Evolutionary conservation across 495 filamentous ascomycete species (phyloP).

Genomic region (Lasiosphaeriaceae sp.): DNA sequence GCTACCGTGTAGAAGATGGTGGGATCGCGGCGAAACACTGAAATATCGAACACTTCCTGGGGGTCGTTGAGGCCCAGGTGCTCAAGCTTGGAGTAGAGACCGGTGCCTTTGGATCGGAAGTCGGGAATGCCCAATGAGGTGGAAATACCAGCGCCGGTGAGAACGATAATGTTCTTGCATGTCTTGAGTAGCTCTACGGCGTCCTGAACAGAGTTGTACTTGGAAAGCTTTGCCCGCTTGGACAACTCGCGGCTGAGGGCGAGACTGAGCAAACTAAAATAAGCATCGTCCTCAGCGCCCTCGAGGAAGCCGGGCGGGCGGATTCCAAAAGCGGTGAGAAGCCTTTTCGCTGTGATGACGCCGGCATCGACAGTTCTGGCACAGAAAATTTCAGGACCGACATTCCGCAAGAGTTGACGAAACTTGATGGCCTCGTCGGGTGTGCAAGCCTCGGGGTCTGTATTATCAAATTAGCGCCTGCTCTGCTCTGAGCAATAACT

Average conservation of each 20-base stretch:
- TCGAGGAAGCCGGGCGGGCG: slow-evolving; percentile 72
- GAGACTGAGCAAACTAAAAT: slow-evolving; percentile 67
- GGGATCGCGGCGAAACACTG: slow-evolving; percentile 80
- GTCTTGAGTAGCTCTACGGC: slow-evolving; percentile 71
- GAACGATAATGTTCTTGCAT: slow-evolving; percentile 80
- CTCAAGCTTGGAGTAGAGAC: slow-evolving; percentile 80
- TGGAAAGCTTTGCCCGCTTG: slow-evolving; percentile 71
- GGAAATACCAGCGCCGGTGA: slow-evolving; percentile 92
- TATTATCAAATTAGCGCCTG: slow-evolving; percentile 1
- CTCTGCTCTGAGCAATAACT: not conserved
- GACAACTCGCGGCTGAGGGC: slow-evolving; percentile 79
- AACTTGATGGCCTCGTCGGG: slow-evolving; percentile 66
- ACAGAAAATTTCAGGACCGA: slow-evolving; percentile 75
- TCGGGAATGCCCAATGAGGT: slow-evolving; percentile 88
- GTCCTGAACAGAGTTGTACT: slow-evolving; percentile 86
- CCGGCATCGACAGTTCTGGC: slow-evolving; percentile 65
- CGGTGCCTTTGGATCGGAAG: slow-evolving; percentile 79
- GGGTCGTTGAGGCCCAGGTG: slow-evolving; percentile 72
- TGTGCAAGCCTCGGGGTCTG: slow-evolving; percentile 60
- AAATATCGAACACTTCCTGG: slow-evolving; percentile 92
- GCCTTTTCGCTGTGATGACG: slow-evolving; percentile 69
- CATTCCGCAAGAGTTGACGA: slow-evolving; percentile 63
- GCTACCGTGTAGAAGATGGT: slow-evolving; percentile 90
- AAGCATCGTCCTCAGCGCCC: slow-evolving; percentile 67
- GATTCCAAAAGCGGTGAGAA: slow-evolving; percentile 91